Evolutionary conservation across 2,329 filamentous ascomycete genomes (phyloP), one percentile per base, ranked within the genome.

Genomic region (Xylaria sp.): DNA sequence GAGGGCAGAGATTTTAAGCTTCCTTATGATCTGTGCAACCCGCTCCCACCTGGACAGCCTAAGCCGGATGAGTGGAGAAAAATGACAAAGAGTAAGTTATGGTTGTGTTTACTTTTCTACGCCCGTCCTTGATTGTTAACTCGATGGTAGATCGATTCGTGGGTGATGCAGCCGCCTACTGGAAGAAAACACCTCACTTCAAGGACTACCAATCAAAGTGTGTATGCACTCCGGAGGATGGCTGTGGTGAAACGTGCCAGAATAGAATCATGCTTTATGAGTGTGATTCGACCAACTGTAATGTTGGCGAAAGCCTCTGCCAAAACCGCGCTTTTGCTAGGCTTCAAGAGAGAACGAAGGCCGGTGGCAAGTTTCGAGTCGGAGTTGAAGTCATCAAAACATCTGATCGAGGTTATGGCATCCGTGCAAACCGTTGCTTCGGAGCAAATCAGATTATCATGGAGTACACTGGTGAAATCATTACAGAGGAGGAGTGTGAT

Each of bases 211-310:
- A 89, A 65, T 92, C 90, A 68, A 90, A 89, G 77, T 97, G 94
- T 77, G 89, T 93, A 66, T 97, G 94, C 81, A 89, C 83, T 50
- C 84, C 87, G 6, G 92, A 94, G 61, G 89, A 91, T 62, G 94
- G 93, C 42, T 98, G 96, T 76, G 92, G 90, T 71, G 93, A 98
- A 71, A 87, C 92, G 75, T 99, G 96, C 81, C 92, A 97, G 77
- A 99, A 99, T 79, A 87, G 94, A 70, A 94, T 94, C 79, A 98
- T 98, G 94, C 90, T 97, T 64, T 98, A 98, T 79, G 96, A 99
- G 82, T 99, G 96, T 78, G 93, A 98, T 79, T 88, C 91, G 55
- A 90, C 87, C 65, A 99, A 98, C 79, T 99, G 96, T 83, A 92
- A 90, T 67, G 83, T 95, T 17, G 91, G 92, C 48, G 84, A 88